Evolutionary conservation across 2,329 filamentous ascomycete species (phyloP), one percentile per base, ranked within the genome.

Genomic region (Aureobasidium sp.): DNA sequence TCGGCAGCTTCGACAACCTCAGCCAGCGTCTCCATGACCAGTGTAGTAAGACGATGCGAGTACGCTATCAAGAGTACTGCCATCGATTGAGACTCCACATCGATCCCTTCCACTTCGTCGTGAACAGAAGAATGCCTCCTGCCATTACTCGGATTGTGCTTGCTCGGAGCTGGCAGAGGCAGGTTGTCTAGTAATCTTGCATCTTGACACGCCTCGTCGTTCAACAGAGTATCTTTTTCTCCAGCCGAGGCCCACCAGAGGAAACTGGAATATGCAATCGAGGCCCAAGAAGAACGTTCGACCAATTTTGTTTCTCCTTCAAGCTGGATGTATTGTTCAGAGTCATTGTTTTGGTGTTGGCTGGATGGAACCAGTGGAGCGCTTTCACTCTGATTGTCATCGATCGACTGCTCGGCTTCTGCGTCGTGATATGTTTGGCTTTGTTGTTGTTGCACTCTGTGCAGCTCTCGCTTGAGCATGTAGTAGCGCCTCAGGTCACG

Each of bases 161-260:
- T 37, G 39, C 39, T 37, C 6, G 27, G 39, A 15, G n/a, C 11
- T 4, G 49, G 50, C 15, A 61, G 44, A 6, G 74, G 72, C 29
- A 78, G 65, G 62, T 79, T 74, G 39, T 74, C 73, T 14, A 80
- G 68, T 2, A 80, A 67, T 60, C 74, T 72, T 19, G 73, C 72
- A 62, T 81, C 78, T 31, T 79, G 76, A 60, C 82, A 78, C 63
- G 78, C 77, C 67, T 85, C 82, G 62, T 84, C 79, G 1, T 78
- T 76, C 11, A 81, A 74, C 54, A 79, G 80, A 14, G 78, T 77
- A 31, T 82, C 79, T 64, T 87, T 83, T 74, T 94, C 90, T 62
- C 89, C 90, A 0, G 90, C 89, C 17, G 87, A 90, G 2, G 90
- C 89, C 90, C 90, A 94, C 90, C 90, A 94, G 82, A 93, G 90